These are phyloP conservation scores for Scopulariopsis brevicaulis DNA, from an alignment of 2,329 filamentous ascomycete species.

Conservation along the genomic window DNA sequence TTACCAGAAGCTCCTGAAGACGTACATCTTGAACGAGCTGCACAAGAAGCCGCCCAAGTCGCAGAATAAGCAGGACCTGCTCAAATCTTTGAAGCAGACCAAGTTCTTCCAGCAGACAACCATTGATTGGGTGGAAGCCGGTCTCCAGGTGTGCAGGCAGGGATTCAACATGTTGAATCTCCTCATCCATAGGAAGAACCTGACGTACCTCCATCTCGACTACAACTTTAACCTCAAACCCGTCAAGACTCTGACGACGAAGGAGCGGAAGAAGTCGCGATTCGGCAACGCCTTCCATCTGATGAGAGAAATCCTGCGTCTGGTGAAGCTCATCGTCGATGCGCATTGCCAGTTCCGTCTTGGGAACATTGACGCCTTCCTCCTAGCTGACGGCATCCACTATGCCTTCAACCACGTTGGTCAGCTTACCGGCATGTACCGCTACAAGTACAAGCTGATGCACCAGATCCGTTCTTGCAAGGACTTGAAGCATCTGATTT, in stretches of 20 bases:
- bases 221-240: constrained; percentile 99
- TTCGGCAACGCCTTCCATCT: constrained; percentile 99
- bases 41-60: constrained; percentile 95
- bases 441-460: constrained; percentile 99
- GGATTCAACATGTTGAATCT: constrained; percentile 99
- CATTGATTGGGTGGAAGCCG: constrained; percentile 98
- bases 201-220: constrained; percentile 95
- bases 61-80: constrained; percentile 84
- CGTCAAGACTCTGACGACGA: constrained; percentile 95
- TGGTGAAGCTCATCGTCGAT: constrained; percentile 97
- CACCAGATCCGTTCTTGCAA: constrained; percentile 99
- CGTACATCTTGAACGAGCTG: constrained; percentile 89
- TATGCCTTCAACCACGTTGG: constrained; percentile 99
- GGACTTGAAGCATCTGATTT: constrained; percentile 97
- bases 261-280: constrained; percentile 97
- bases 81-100: constrained; percentile 83
- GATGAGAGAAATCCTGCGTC: constrained; percentile 91
- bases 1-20: constrained; percentile 95
- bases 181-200: constrained; percentile 93
- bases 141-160: constrained; percentile 93
- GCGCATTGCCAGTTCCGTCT: constrained; percentile 96
- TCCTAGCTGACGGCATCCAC: constrained; percentile 95
- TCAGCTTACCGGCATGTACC: constrained; percentile 97
- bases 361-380: constrained; percentile 97
- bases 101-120: constrained; percentile 99